Percentiles rank a stretch among this genome's conserved stretches.
Evolutionary conservation across 78 protist species (phyloP).

Genomic region (Emiliania huxleyi): DNA sequence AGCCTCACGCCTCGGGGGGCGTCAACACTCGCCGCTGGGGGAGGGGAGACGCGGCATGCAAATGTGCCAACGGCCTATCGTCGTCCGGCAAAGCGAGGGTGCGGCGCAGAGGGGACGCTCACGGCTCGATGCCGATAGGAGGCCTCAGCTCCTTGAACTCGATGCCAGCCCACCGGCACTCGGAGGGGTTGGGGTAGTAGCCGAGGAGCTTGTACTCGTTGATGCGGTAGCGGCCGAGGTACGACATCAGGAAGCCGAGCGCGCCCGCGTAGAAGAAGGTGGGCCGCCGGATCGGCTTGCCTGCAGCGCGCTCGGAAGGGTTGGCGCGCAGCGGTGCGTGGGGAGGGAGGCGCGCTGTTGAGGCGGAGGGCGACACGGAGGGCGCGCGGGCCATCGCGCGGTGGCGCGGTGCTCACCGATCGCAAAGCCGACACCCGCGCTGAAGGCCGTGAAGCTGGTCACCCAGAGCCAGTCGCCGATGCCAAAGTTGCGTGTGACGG

Average conservation of each 20-base stretch:
- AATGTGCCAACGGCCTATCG: too few species aligned
- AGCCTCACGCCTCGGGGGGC: too few species aligned
- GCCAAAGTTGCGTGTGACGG: background rate
- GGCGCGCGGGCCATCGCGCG: background rate
- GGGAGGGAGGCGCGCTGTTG: too few species aligned
- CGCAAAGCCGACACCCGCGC: background rate
- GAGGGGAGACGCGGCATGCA: too few species aligned
- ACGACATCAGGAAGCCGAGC: background rate
- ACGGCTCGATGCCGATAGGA: background rate
- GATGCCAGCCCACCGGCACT: background rate
- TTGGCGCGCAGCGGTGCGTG: too few species aligned
- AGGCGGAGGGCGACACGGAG: too few species aligned
- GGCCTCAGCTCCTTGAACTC: background rate
- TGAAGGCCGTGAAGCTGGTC: background rate
- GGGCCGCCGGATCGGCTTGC: background rate
- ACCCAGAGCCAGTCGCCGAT: background rate
- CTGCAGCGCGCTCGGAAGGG: too few species aligned
- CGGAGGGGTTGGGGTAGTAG: background rate
- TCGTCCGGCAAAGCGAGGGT: too few species aligned
- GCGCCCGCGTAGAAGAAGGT: background rate
- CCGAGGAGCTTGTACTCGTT: background rate
- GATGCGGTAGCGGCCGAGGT: background rate
- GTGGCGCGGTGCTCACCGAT: background rate
- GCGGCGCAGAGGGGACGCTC: too few species aligned
- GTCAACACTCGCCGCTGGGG: too few species aligned